phyloP scores from a whole-genome alignment of 1,284 basidiomycete species.

The Rugosomyces carneus region DNA sequence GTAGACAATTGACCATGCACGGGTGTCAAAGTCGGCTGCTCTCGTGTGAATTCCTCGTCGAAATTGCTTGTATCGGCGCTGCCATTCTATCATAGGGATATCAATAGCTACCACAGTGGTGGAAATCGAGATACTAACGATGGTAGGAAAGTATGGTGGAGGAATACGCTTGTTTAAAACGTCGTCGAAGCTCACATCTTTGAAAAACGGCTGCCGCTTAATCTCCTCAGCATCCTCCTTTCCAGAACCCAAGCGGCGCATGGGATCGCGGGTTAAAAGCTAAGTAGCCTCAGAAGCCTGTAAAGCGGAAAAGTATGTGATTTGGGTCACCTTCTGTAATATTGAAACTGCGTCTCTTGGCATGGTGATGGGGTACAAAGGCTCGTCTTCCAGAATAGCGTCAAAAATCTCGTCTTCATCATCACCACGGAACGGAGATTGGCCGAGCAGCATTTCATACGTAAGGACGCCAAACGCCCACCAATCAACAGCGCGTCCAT shows the following conservation, averaged over 20 bases:
- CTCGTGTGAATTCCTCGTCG: slow-evolving; percentile 94
- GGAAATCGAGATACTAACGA: slow-evolving; percentile 49
- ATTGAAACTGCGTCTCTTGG: slow-evolving; percentile 96
- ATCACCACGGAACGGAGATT: slow-evolving; percentile 98
- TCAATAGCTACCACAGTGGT: slow-evolving; percentile 12
- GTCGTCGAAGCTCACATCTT: slow-evolving; percentile 95
- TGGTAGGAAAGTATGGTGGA: slow-evolving; percentile 94
- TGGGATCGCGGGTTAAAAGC: slow-evolving; percentile 93
- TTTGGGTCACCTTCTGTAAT: slow-evolving; percentile 70
- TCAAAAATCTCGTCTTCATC: slow-evolving; percentile 99
- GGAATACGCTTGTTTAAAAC: slow-evolving; percentile 95
- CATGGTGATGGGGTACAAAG: slow-evolving; percentile 99
- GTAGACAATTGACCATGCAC: slow-evolving; percentile 93
- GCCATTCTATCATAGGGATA: slow-evolving; percentile 48
- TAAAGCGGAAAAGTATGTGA: neutral
- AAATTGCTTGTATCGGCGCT: slow-evolving; percentile 85
- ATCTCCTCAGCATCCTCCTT: slow-evolving; percentile 95
- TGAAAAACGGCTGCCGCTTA: slow-evolving; percentile 97
- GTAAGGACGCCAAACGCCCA: slow-evolving; percentile 99
- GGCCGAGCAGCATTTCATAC: slow-evolving; percentile 98
- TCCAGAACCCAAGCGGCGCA: slow-evolving; percentile 88
- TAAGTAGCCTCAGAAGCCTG: slow-evolving; percentile 29
- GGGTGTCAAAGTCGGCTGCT: slow-evolving; percentile 96
- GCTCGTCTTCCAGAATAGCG: slow-evolving; percentile 97
- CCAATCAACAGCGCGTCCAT: slow-evolving; percentile 98